A percentile compares a stretch with the other conserved stretches of the same genome.
phyloP scores from a whole-genome alignment of 257 asterid species.

The Gentiana dahurica region DNA sequence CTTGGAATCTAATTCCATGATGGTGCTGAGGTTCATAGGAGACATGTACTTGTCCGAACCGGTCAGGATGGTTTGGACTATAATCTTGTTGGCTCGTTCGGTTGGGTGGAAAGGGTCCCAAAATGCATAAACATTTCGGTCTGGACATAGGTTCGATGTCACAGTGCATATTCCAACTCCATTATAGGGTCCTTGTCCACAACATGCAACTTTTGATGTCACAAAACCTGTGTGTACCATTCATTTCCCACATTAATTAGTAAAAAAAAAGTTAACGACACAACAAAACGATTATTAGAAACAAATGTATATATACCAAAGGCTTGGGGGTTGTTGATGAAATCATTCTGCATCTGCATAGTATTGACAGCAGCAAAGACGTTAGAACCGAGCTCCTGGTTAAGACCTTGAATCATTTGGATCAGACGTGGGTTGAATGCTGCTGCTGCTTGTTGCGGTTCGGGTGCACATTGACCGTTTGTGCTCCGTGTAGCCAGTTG shows the following conservation, averaged over 20 bases:
- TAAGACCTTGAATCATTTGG: slow-evolving; percentile 39
- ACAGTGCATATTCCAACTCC: slow-evolving; percentile 33
- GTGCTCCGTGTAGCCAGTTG: slow-evolving; percentile 52
- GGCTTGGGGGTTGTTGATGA: slow-evolving; percentile 55
- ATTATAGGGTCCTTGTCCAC: slow-evolving; percentile 42
- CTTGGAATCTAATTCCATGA: slow-evolving; percentile 24
- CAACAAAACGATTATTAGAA: not conserved
- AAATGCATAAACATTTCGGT: slow-evolving; percentile 28
- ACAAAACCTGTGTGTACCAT: slow-evolving; percentile 18
- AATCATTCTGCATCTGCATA: slow-evolving; percentile 38
- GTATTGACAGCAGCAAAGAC: slow-evolving; percentile 72
- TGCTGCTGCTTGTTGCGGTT: slow-evolving; percentile 45
- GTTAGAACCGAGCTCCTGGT: slow-evolving; percentile 34
- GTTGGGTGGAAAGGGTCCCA: slow-evolving; percentile 45
- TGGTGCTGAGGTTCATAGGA: slow-evolving; percentile 45
- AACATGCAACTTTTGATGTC: slow-evolving; percentile 32
- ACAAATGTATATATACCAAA: slow-evolving; percentile 27
- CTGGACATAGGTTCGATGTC: slow-evolving; percentile 25
- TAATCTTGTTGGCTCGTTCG: slow-evolving; percentile 31
- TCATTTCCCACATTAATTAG: not conserved
- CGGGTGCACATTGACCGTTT: slow-evolving; percentile 56
- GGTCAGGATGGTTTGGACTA: slow-evolving; percentile 21
- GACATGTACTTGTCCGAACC: slow-evolving; percentile 27
- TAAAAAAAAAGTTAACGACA: not conserved
- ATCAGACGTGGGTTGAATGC: slow-evolving; percentile 64